These are phyloP conservation scores for Thalassiosira hispida DNA, from an alignment of 352 stramenopile genomes.

Conservation along the genomic window DNA sequence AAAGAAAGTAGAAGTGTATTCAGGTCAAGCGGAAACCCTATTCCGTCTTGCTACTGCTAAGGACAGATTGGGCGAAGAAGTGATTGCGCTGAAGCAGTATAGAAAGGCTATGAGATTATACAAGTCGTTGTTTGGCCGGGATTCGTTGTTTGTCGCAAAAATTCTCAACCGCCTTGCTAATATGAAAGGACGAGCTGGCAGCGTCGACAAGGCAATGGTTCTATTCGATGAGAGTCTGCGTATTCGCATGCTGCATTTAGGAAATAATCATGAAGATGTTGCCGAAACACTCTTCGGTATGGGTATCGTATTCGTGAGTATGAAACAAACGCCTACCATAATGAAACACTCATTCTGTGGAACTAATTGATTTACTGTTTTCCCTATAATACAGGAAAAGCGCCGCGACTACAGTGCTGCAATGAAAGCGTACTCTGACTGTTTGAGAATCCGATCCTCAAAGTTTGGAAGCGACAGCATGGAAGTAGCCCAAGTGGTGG, in stretches of 20 bases:
- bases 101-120: slow-evolving; percentile 62
- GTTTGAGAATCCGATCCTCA: slow-evolving; percentile 64
- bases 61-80: slow-evolving; percentile 59
- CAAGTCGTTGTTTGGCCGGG: slow-evolving; percentile 61
- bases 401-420: slow-evolving; percentile 62
- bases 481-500: slow-evolving; percentile 72
- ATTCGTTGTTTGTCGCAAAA: slow-evolving; percentile 61
- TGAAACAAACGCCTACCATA: neutral
- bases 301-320: slow-evolving; percentile 41
- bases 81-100: slow-evolving; percentile 64
- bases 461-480: slow-evolving; percentile 65
- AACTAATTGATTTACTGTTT: slow-evolving; percentile 16
- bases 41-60: slow-evolving; percentile 61
- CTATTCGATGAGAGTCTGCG: slow-evolving; percentile 74
- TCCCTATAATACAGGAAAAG: slow-evolving; percentile 62
- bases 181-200: slow-evolving; percentile 66
- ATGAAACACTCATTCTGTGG: neutral
- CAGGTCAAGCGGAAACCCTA: slow-evolving; percentile 64
- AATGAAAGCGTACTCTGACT: slow-evolving; percentile 72
- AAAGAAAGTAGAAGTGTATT: slow-evolving; percentile 57
- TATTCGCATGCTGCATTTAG: slow-evolving; percentile 71
- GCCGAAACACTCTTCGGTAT: slow-evolving; percentile 69
- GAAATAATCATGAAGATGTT: slow-evolving; percentile 67
- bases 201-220: slow-evolving; percentile 69
- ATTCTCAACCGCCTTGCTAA: slow-evolving; percentile 67